A percentile compares a stretch with the other conserved stretches of the same genome.
Evolutionary conservation across 768 basidiomycete genomes (phyloP).

Genomic region (Leucocoprinus leucothites): DNA sequence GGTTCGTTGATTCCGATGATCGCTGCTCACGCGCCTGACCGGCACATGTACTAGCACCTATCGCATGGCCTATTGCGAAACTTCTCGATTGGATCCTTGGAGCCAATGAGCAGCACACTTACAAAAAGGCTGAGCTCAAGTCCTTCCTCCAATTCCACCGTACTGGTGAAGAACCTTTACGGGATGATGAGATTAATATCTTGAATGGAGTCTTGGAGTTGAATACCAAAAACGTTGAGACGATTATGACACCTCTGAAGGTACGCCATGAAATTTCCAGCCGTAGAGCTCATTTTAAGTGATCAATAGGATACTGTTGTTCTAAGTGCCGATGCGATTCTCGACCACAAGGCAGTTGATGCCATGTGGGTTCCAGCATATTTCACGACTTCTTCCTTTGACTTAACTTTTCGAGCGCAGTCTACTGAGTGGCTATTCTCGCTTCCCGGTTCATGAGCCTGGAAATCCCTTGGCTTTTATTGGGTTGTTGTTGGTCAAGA

Average conservation of each 20-base stretch:
- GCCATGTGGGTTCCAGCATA: conserved; percentile 43
- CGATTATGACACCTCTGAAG: conserved; percentile 81
- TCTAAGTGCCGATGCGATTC: conserved; percentile 69
- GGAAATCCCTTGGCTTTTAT: conserved; percentile 67
- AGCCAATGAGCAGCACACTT: conserved; percentile 63
- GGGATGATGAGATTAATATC: conserved; percentile 81
- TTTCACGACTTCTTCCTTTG: not conserved
- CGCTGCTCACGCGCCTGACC: too few relatives aligned
- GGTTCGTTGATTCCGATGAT: too few relatives aligned
- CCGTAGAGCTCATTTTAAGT: not conserved
- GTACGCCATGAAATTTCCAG: too few relatives aligned
- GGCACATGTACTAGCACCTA: conserved; percentile 65
- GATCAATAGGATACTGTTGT: conserved; percentile 71
- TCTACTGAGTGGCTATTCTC: conserved; percentile 81
- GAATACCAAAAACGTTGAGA: conserved; percentile 69
- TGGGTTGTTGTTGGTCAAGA: conserved; percentile 82
- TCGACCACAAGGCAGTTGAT: conserved; percentile 80
- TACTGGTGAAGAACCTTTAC: conserved; percentile 70
- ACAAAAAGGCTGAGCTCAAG: conserved; percentile 80
- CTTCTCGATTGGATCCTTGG: conserved; percentile 84
- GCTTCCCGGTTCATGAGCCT: conserved; percentile 84
- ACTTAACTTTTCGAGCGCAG: conserved; percentile 27
- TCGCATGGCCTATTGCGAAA: conserved; percentile 80
- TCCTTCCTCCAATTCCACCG: conserved; percentile 81
- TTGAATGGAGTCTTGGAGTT: conserved; percentile 78